Evolutionary conservation across 2,329 filamentous ascomycete genomes (phyloP), one percentile per base, ranked within the genome.

Genomic region (Setomelanomma holmii): DNA sequence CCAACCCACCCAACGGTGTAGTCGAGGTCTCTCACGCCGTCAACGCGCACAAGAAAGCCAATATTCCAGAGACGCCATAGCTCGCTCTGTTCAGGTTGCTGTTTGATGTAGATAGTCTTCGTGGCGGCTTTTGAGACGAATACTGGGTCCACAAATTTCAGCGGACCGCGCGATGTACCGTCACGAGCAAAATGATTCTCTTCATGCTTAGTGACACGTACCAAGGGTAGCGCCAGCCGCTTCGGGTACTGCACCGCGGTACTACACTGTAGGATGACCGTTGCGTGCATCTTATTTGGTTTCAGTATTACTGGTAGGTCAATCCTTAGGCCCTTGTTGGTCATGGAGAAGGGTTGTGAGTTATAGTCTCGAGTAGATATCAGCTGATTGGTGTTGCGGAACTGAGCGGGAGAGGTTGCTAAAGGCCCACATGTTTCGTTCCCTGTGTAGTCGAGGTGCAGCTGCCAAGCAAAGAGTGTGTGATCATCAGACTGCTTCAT

Each of bases 401-500:
- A 43, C 21, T 20, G n/a, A 21, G 27, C 33, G 16, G 40, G 24
- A 12, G n/a, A 20, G 16, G 40, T 33, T 11, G 40, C 40, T 16
- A 43, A 34, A 11, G 40, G 40, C 17, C 40, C 40, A 21, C 23
- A 34, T 4, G 20, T 4, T 21, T 34, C 16, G 6, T 7, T 12
- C 8, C 14, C 10, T 8, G 12, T 16, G 17, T 33, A 16, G 8
- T n/a, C 24, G n/a, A 12, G 21, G 4, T 19, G 3, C 10, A 33
- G 8, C 12, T 43, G 16, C 40, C 40, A 43, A 4, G 40, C 40
- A 14, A 43, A 34, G n/a, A 43, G 40, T 1, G 40, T 43, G 14
- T 43, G 40, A 19, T 43, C 40, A 14, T 43, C 40, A 8, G 40
- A 43, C n/a, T 30, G 22, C 11, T 12, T 46, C 44, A 40, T 39